phyloP scores from a whole-genome alignment of 2,329 filamentous ascomycete species.

The Conoideocrella luteorostrata region DNA sequence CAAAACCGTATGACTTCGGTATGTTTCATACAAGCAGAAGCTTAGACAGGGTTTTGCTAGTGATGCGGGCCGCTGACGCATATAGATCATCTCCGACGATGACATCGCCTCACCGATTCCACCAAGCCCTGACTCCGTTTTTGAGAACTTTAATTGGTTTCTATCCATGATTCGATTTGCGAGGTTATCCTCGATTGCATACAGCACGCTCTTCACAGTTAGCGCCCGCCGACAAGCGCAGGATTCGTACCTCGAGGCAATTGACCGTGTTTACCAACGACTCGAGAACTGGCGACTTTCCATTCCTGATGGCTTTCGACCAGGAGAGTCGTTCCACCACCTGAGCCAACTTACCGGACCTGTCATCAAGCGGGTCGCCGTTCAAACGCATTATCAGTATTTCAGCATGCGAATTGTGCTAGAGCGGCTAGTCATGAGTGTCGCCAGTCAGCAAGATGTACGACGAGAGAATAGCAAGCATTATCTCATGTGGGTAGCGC shows the following conservation, averaged over 20 bases:
- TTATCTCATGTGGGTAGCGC: constrained; percentile 23
- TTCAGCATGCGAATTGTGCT: constrained; percentile 25
- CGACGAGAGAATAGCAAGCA: constrained; percentile 15
- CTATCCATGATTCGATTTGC: constrained; percentile 21
- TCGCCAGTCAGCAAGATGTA: constrained; percentile 13
- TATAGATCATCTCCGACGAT: constrained; percentile 27
- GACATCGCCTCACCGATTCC: constrained; percentile 32
- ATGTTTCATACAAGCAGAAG: constrained; percentile 10
- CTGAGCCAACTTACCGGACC: constrained; percentile 11
- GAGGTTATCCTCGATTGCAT: constrained; percentile 26
- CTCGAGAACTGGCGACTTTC: constrained; percentile 25
- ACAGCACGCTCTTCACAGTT: constrained; percentile 27
- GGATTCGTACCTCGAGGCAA: constrained; percentile 11
- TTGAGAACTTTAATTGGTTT: constrained; percentile 30
- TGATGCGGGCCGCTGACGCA: neutral
- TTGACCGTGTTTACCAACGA: constrained; percentile 18
- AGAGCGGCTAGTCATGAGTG: constrained; percentile 21
- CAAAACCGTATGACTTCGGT: constrained; percentile 25
- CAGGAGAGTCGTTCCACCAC: constrained; percentile 17
- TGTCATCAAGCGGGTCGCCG: constrained; percentile 13
- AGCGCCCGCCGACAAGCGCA: constrained; percentile 20
- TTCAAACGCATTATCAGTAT: constrained; percentile 25
- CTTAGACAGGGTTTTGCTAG: neutral
- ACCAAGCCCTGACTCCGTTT: constrained; percentile 21
- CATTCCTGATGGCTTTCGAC: constrained; percentile 23